Evolutionary conservation across 495 filamentous ascomycete species (phyloP).

Genomic region (Neurospora sp.): DNA sequence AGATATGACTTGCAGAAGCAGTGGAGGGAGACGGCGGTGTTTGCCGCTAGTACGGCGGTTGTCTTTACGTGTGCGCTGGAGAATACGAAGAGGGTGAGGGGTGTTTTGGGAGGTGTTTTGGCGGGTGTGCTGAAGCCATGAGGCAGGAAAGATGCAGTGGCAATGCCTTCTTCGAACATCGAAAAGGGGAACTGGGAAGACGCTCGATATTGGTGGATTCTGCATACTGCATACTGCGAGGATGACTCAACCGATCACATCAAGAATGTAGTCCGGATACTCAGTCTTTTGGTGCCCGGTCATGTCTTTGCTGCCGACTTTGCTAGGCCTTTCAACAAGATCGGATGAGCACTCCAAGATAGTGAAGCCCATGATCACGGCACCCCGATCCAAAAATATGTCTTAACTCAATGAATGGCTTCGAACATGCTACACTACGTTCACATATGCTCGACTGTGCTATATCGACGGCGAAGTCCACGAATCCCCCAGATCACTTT

Average conservation of each 20-base stretch:
- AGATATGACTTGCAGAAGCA: slow-evolving; percentile 57
- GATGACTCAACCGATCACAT: background rate
- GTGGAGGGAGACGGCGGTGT: slow-evolving; percentile 66
- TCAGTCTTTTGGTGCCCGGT: background rate
- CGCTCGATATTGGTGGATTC: background rate
- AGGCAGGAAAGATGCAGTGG: background rate
- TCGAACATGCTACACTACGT: background rate
- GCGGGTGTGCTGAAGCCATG: slow-evolving; percentile 37
- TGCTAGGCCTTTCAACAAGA: background rate
- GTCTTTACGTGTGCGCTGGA: slow-evolving; percentile 65
- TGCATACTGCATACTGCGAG: background rate
- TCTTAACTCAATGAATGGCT: background rate
- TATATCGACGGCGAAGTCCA: background rate
- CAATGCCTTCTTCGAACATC: background rate
- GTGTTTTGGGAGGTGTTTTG: slow-evolving; percentile 61
- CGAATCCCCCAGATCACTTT: background rate
- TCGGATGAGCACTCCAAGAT: background rate
- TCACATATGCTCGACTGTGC: background rate
- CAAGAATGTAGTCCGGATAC: background rate
- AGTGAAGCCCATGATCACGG: background rate
- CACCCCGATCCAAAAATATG: background rate
- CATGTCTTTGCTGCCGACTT: background rate
- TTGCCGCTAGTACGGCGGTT: slow-evolving; percentile 64
- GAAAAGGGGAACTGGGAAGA: background rate
- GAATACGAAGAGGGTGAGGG: slow-evolving; percentile 55